Evolutionary conservation across 2,329 filamentous ascomycete species (phyloP).

Genomic region (Venturia carpophila): DNA sequence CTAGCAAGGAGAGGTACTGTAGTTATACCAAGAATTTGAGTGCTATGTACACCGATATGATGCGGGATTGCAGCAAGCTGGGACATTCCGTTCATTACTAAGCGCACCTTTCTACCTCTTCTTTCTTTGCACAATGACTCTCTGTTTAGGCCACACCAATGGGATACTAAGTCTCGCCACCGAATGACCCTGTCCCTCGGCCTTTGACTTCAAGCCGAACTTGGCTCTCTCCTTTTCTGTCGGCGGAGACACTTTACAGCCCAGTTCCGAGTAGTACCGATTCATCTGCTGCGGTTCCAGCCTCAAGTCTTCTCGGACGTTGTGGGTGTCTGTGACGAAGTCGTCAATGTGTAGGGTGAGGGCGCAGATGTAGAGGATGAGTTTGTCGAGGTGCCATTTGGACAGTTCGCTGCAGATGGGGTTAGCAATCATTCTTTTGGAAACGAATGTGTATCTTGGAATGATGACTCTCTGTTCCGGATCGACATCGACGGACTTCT

Average conservation of each 20-base stretch:
- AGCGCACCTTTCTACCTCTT: not conserved
- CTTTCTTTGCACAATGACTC: not conserved
- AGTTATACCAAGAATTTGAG: too few relatives aligned
- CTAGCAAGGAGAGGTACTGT: too few relatives aligned
- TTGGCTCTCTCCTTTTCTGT: conserved; percentile 43
- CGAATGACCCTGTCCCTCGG: conserved; percentile 50
- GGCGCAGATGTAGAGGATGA: conserved; percentile 66
- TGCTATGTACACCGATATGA: too few relatives aligned
- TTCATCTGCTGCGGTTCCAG: conserved; percentile 62
- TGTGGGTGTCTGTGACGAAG: conserved; percentile 62
- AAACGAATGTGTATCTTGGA: not conserved
- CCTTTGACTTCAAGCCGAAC: conserved; percentile 53
- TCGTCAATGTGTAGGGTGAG: conserved; percentile 65
- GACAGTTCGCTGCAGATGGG: conserved; percentile 44
- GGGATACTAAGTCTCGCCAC: conserved; percentile 70
- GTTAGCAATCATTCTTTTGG: conserved; percentile 11
- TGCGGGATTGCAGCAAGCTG: not conserved
- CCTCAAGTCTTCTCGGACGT: conserved; percentile 63
- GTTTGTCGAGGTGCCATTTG: conserved; percentile 63
- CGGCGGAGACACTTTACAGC: conserved; percentile 50
- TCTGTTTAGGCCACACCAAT: conserved; percentile 67
- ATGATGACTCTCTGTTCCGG: too few relatives aligned
- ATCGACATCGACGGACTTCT: not conserved
- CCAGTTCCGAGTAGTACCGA: conserved; percentile 69
- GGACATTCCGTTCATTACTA: not conserved